Evolutionary conservation across 805 yeast species (phyloP).

Genomic region (Yarrowia sp.): DNA sequence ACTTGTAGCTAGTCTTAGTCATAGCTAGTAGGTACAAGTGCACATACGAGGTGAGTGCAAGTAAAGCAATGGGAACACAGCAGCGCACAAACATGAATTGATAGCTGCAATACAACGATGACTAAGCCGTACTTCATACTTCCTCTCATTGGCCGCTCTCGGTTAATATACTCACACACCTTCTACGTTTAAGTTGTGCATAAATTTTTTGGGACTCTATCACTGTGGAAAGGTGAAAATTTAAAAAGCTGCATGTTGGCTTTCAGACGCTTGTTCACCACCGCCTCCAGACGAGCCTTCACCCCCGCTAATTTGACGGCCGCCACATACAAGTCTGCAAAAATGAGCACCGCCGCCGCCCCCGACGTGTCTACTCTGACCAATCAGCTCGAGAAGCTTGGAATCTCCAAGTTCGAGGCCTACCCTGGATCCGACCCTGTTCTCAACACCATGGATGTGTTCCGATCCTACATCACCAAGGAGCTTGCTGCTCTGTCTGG

Average conservation of each 20-base stretch:
- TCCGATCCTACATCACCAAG: slow-evolving; percentile 86
- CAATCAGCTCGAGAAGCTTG: slow-evolving; percentile 39
- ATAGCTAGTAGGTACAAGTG: no score
- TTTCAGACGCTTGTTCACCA: slow-evolving; percentile 28
- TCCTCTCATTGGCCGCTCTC: no score
- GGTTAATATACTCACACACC: no score
- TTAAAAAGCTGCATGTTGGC: slow-evolving; percentile 36
- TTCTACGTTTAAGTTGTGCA: no score
- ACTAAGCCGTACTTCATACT: no score
- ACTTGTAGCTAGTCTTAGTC: no score
- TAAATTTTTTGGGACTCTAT: neutral
- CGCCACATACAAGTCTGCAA: neutral
- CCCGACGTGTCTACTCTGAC: slow-evolving; percentile 24
- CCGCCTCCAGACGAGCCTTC: slow-evolving; percentile 15
- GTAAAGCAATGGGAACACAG: no score
- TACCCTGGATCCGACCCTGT: slow-evolving; percentile 71
- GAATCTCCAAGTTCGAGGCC: slow-evolving; percentile 40
- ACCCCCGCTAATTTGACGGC: neutral
- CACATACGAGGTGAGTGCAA: no score
- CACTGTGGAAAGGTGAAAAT: slow-evolving; percentile 2
- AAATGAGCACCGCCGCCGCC: slow-evolving; percentile 29
- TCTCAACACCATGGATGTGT: slow-evolving; percentile 80
- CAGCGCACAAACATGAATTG: no score
- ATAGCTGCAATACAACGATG: no score
- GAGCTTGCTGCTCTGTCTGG: slow-evolving; percentile 77